Base-by-base conservation (phyloP, 2,329 filamentous ascomycete species). In the Fonsecaea erecta region DNA sequence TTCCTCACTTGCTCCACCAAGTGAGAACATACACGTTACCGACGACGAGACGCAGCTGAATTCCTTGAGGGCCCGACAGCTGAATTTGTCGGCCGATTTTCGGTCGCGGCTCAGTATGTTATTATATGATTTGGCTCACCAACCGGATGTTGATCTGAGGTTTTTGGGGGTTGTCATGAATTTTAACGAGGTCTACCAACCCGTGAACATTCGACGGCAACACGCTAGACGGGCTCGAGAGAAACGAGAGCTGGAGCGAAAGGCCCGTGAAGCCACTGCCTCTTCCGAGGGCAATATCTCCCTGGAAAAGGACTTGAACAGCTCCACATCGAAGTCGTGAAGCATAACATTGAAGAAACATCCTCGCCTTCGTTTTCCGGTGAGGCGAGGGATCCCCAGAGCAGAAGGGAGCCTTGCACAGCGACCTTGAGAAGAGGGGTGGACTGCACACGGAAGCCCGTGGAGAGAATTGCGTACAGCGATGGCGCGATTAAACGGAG, bases 81-180 rank as follows among this genome's bases (percentile, higher is more conserved):
- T 84, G 30, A 84, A 88, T 40, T 83, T 98, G 11, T 89, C 90
- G 9, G 81, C 83, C 12, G 90, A 92, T 65, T 99, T 98, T 80
- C 85, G 87, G 66, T 84, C 85, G 0, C 86, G 90, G 30, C 85
- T 98, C 55, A 92, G 92, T 75, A 83, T 93, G 46, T 80, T 99
- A 61, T 82, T 99, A 2, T 93, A 95, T 14, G 96, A 99, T 76
- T 78, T 99, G 68, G 90, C 92, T 8, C 94, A 96, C 78, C 94
- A 98, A 78, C 90, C 93, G 0, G 95, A 99, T 76, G 89, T 93
- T 58, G 95, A 99, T 77, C 92, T 99, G 88, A 85, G 94, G 61
- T 98, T 98, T 82, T 80, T 99, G 70, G 95, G 92, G 43, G 93
- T 98, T 53, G 91, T 95, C 46, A 98, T 99, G 92, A 99, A 98